Evolutionary conservation across 208 protist genomes (phyloP), one percentile per base, ranked within the genome.

Genomic region (Leishmania martiniquensis): DNA sequence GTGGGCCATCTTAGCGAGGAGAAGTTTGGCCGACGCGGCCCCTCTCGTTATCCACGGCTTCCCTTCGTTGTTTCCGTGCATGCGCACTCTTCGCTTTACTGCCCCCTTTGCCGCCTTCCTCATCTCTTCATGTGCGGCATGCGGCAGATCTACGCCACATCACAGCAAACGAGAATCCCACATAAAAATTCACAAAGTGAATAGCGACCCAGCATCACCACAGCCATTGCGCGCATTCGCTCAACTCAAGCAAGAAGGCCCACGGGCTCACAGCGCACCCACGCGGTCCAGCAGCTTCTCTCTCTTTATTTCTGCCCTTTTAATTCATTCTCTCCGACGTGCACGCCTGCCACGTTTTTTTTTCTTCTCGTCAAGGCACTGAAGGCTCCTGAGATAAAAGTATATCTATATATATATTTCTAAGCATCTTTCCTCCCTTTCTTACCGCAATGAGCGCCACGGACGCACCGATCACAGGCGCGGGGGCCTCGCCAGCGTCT

Each of bases 371-470:
- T n/a, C n/a, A n/a, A n/a, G n/a, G n/a, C n/a, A n/a, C n/a, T n/a
- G n/a, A n/a, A n/a, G n/a, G n/a, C n/a, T n/a, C n/a, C n/a, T n/a
- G n/a, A n/a, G n/a, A n/a, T n/a, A n/a, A n/a, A n/a, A n/a, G n/a
- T n/a, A n/a, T n/a, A n/a, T n/a, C n/a, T n/a, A n/a, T n/a, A n/a
- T n/a, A n/a, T n/a, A n/a, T n/a, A n/a, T n/a, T n/a, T n/a, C n/a
- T n/a, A n/a, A n/a, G 62, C 62, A 29, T 42, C 37, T 15, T 22
- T 20, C 39, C 51, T 60, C 42, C 51, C 34, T 54, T 15, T 39
- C 22, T 49, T 52, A 44, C 22, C 15, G 10, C 69, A 22, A 82
- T 82, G 77, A 77, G 77, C 34, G 10, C 65, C 44, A 59, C 55
- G 20, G 78, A 60, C 25, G 42, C 25, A 6, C 25, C 42, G 20